Evolutionary conservation across 192 early-diverging fungal species (phyloP), one percentile per base, ranked within the genome.

Genomic region (Umbelopsis sp.): DNA sequence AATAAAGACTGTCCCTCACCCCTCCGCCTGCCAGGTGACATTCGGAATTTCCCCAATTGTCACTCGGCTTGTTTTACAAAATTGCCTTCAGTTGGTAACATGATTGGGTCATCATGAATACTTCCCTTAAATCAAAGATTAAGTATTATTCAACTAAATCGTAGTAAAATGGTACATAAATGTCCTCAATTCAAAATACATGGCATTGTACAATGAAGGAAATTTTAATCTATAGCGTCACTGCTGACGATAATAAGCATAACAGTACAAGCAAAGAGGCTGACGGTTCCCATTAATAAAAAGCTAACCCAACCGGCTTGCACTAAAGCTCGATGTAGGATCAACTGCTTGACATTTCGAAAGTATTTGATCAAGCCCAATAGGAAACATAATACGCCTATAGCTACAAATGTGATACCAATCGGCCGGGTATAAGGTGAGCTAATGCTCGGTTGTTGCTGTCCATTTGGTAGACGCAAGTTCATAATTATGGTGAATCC

Each of bases 261-360:
- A n/a, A 74, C 38, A 8, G 43, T 54, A 36, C 68, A 71, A 4
- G 65, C 73, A 56, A 80, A 76, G n/a, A 50, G 14, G 43, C 49
- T 45, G 22, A 80, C 31, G 12, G 70, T 38, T 17, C 44, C 71
- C 21, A 73, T 53, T 29, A 76, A 11, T 38, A 74, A 21, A 29
- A 73, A 76, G 45, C 59, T 70, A 17, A 68, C 47, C 79, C 79
- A 80, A 11, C 79, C 79, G 22, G 74, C 74, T 31, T 80, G 62
- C 12, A 80, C 52, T 47, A 71, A 52, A 1, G 47, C 54, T 25
- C 26, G 49, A 56, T 73, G 67, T 0, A 56, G 29, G 3, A 68
- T 45, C 22, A 80, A 69, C 7, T 54, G 12, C 7, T 10, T 31
- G 43, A 76, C 68, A 31, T 68, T 76, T 32, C 66, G 65, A 45